Percentiles rank a stretch among this genome's conserved stretches.
phyloP scores from a whole-genome alignment of 306 rosid species.

The Gillenia trifoliata region DNA sequence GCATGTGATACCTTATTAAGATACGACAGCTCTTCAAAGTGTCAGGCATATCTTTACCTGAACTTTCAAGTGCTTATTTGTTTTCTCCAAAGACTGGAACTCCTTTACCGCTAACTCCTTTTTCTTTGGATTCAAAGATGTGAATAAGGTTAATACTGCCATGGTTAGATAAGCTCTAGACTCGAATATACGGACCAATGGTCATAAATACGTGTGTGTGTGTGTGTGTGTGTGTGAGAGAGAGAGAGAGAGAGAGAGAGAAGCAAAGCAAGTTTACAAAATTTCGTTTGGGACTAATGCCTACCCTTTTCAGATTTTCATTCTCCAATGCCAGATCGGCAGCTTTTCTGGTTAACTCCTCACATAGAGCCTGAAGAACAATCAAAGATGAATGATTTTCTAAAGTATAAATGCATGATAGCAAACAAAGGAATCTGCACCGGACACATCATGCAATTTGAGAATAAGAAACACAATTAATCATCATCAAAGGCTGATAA shows the following conservation, averaged over 20 bases:
- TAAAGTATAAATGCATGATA: conserved; percentile 2
- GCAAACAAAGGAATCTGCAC: conserved; percentile 15
- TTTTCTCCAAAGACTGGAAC: conserved; percentile 68
- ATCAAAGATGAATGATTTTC: conserved; percentile 1
- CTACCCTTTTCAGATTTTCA: conserved; percentile 70
- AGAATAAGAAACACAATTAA: background rate
- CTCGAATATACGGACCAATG: background rate
- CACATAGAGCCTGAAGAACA: conserved; percentile 73
- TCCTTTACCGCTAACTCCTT: conserved; percentile 74
- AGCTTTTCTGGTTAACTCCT: conserved; percentile 75
- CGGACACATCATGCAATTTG: conserved; percentile 9
- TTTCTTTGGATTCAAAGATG: conserved; percentile 43
- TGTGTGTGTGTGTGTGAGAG: background rate
- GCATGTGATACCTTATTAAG: background rate
- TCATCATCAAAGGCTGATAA: background rate
- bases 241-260: background rate
- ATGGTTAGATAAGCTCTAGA: conserved; percentile 13
- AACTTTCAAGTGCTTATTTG: conserved; percentile 64
- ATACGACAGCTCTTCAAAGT: conserved; percentile 11
- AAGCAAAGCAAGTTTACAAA: conserved; percentile 9
- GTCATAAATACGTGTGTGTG: background rate
- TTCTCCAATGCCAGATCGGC: conserved; percentile 69
- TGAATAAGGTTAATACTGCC: conserved; percentile 6
- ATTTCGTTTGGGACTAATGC: conserved; percentile 15
- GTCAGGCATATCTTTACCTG: conserved; percentile 43